Evolutionary conservation across 306 rosid genomes (phyloP).

Genomic region (Prunus mira): DNA sequence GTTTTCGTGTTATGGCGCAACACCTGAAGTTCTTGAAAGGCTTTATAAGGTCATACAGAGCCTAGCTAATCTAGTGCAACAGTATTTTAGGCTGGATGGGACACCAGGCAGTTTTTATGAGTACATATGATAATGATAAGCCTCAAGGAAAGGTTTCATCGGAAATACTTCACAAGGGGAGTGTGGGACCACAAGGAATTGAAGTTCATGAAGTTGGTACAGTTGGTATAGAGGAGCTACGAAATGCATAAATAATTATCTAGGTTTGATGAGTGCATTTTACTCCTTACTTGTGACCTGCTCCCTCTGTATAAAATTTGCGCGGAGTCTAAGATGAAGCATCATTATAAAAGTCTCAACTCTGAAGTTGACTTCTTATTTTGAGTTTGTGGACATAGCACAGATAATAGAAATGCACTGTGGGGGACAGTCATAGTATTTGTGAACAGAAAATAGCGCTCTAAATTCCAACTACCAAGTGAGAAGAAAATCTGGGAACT

Average conservation of each 20-base stretch:
- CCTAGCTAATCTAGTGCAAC: background rate
- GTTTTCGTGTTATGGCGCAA: background rate
- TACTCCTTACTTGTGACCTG: background rate
- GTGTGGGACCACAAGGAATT: background rate
- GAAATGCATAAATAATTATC: no score
- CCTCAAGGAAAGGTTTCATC: background rate
- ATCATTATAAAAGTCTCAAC: no score
- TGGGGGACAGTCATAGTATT: no score
- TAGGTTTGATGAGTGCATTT: background rate
- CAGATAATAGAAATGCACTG: no score
- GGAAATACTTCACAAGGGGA: background rate
- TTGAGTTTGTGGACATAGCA: no score
- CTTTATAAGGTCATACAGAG: background rate
- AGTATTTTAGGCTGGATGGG: background rate
- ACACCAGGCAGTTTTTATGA: background rate
- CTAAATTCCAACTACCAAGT: no score
- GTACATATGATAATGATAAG: background rate
- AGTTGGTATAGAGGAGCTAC: background rate
- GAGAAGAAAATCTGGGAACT: no score
- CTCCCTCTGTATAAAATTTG: background rate
- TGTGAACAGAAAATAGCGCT: no score
- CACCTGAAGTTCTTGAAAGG: no score
- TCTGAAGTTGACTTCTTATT: no score
- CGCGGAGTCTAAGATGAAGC: no score
- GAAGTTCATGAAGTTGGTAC: background rate